Evolutionary conservation across 768 basidiomycete genomes (phyloP), one percentile per base, ranked within the genome.

Genomic region (Sutorius australiensis): DNA sequence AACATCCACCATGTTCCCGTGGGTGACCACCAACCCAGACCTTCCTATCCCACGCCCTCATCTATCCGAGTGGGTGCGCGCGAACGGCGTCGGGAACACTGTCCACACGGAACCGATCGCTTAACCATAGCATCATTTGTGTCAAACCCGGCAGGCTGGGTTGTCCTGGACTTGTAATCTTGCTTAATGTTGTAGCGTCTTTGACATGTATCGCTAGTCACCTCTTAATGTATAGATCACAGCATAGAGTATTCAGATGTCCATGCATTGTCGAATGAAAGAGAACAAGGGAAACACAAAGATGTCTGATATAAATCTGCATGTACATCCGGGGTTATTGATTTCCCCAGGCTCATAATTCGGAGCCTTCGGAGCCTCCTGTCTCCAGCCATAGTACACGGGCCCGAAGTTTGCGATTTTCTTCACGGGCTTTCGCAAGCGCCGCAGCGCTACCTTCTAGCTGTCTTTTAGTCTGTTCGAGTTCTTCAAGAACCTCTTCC

Each of bases 31-130:
- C 6, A 68, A 86, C 59, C 71, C 78, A 40, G 79, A 87, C 65
- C 60, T 75, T 55, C 83, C 84, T 6, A 80, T 86, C 46, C 79
- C 81, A 9, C 73, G 76, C 53, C 77, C 81, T 28, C 68, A 68
- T 37, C 64, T 72, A 36, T 80, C 79, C 5, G 68, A 81, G 58
- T 83, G 83, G 82, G 67, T 82, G 31, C 71, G 72, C 16, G 82
- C 80, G 1, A 75, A 78, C 52, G 68, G 58, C 21, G 50, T 61
- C 27, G 68, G 58, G 42, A 51, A 61, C 53, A 64, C 49, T 24
- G 54, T 64, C 27, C 60, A 67, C 28, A 57, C 58, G 19, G 49
- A 52, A 45, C 53, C 62, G 4, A 57, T n/a, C 3, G 11, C 51
- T 50, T 59, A 54, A 16, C 52, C 53, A 42, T 69, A 27, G 59